Base-by-base conservation (phyloP, 495 filamentous ascomycete genomes). In the Penicillium macrosclerotiorum region DNA sequence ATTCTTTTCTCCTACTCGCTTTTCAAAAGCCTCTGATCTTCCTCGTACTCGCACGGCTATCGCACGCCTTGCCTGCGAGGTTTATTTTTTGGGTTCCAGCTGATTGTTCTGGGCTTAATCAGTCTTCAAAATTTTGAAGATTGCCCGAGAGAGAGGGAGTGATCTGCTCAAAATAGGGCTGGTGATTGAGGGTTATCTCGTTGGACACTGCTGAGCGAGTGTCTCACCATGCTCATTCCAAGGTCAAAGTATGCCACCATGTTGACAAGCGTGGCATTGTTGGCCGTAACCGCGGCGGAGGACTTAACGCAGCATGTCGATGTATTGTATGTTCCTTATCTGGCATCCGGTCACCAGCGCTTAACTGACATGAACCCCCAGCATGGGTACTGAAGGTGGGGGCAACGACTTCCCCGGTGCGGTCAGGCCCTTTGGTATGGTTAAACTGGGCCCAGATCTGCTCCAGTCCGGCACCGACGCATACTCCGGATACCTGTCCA, bases 341-440 rank as follows among this genome's bases (percentile, higher is more conserved):
- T n/a, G 12, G 9, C 20, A 8, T n/a, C n/a, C n/a, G n/a, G n/a
- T n/a, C n/a, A n/a, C n/a, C n/a, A n/a, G n/a, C n/a, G n/a, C n/a
- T n/a, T n/a, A n/a, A n/a, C n/a, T n/a, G n/a, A n/a, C n/a, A n/a
- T n/a, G n/a, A n/a, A n/a, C n/a, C n/a, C n/a, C n/a, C n/a, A 70
- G 67, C 27, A 37, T 53, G 38, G 71, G 69, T 20, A 64, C 68
- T 3, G 42, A 68, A 40, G 48, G 49, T 49, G 83, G 81, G 25
- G 85, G 85, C 4, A 88, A 89, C 49, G 80, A 83, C 42, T 86
- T 88, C 57, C 81, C 84, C 13, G 85, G 82, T 0, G 83, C 81
- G 18, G 75, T 75, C 22, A 59, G 75, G 22, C 85, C 85, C 1
- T 85, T 85, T 41, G 81, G 82, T 14, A 79, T 88, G 65, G 82